Conservation (phyloP, 306 rosid species). For the Acacia melanoxylon region DNA sequence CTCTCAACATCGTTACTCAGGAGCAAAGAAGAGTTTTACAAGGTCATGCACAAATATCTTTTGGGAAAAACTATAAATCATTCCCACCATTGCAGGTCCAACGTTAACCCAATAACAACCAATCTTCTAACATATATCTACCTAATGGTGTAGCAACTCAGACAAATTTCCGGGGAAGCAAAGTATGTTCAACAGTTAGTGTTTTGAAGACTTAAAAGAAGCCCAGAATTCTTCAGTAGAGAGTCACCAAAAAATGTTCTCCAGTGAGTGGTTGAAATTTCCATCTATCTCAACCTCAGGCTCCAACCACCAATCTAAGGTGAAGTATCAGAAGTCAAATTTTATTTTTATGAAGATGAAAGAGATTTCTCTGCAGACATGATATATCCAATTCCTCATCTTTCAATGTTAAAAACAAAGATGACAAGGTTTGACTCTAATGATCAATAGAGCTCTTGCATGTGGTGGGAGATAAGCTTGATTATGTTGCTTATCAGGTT, state of each 20-base stretch:
- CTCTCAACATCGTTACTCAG: constrained; percentile 28
- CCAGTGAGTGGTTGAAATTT: constrained; percentile 49
- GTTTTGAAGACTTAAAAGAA: constrained; percentile 32
- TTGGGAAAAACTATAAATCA: constrained; percentile 47
- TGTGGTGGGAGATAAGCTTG: neutral
- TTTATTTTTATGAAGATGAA: neutral
- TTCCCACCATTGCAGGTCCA: constrained; percentile 36
- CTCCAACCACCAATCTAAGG: constrained; percentile 47
- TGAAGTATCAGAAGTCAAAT: constrained; percentile 40
- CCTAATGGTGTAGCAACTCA: constrained; percentile 30
- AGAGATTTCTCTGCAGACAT: neutral
- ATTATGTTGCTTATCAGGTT: neutral
- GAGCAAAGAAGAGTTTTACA: constrained; percentile 47
- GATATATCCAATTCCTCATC: neutral
- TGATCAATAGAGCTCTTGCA: neutral
- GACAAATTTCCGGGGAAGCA: constrained; percentile 28
- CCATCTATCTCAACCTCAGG: constrained; percentile 48
- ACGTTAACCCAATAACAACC: constrained; percentile 31
- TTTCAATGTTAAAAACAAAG: neutral
- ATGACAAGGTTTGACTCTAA: neutral
- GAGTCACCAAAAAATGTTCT: constrained; percentile 42
- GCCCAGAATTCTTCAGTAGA: constrained; percentile 34
- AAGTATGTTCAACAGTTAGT: constrained; percentile 32
- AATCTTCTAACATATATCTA: constrained; percentile 25
- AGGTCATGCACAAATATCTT: constrained; percentile 56